phyloP scores from a whole-genome alignment of 192 early-diverging fungal genomes.

The Rhizophagus sp. region DNA sequence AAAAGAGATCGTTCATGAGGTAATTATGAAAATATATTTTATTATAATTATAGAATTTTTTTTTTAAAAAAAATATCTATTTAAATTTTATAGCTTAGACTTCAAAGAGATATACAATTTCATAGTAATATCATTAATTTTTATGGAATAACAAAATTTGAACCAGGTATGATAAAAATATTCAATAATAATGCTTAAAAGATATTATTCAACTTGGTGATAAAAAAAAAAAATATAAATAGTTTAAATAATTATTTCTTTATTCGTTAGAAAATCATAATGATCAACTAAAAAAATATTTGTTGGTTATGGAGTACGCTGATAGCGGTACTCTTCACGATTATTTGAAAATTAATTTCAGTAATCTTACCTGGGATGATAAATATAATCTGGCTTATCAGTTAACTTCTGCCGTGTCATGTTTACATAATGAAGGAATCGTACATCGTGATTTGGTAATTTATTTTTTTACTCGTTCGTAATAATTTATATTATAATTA shows the following conservation, averaged over 20 bases:
- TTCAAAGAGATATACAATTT: background rate
- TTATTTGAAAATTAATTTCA: background rate
- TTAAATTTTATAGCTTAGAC: background rate
- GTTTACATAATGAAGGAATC: background rate
- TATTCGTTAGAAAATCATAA: too few relatives aligned
- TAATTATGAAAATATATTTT: background rate
- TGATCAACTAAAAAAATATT: background rate
- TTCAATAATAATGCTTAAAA: background rate
- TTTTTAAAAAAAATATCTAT: too few relatives aligned
- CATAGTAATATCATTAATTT: background rate
- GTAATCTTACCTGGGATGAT: background rate
- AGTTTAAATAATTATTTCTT: too few relatives aligned
- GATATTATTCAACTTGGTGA: too few relatives aligned
- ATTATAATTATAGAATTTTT: too few relatives aligned
- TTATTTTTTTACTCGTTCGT: too few relatives aligned
- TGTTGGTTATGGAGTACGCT: background rate
- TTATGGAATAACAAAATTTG: background rate
- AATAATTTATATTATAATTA: too few relatives aligned
- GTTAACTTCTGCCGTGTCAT: background rate
- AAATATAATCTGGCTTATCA: background rate
- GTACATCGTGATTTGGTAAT: background rate
- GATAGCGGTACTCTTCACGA: background rate
- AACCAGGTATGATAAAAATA: background rate
- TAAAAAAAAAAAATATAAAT: too few relatives aligned
- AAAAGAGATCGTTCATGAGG: background rate